Percentiles rank a stretch among this genome's conserved stretches.
phyloP scores from a whole-genome alignment of 148 eudicot species.

The Rhododendron ovatum region DNA sequence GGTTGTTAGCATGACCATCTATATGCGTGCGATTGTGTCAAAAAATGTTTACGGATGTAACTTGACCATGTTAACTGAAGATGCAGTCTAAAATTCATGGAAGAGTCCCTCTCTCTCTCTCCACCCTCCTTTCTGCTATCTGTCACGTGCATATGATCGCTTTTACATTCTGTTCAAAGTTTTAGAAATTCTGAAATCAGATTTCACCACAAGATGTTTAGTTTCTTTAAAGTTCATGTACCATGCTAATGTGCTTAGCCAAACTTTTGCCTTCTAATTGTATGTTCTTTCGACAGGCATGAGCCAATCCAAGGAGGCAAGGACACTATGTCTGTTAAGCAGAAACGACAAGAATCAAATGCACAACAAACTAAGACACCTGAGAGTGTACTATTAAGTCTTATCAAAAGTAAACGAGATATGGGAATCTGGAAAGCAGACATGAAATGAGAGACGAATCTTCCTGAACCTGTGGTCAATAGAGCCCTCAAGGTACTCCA shows the following conservation, averaged over 20 bases:
- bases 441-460: conserved; percentile 36
- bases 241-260: not conserved
- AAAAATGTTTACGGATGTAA: not conserved
- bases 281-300: conserved; percentile 6
- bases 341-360: conserved; percentile 22
- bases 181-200: not conserved
- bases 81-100: not conserved
- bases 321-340: conserved; percentile 11
- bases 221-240: not conserved
- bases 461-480: conserved; percentile 19
- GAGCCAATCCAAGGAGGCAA: conserved; percentile 12
- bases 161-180: not conserved
- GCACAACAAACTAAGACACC: conserved; percentile 4
- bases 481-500: conserved; percentile 46
- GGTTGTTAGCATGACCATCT: too few species aligned
- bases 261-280: not conserved
- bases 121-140: not conserved
- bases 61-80: not conserved
- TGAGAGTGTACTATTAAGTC: conserved; percentile 31
- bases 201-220: not conserved
- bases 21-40: too few species aligned
- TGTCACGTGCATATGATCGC: not conserved
- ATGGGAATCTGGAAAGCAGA: conserved; percentile 56
- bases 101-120: not conserved
- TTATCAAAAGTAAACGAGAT: conserved; percentile 45